Evolutionary conservation across 495 filamentous ascomycete genomes (phyloP), one percentile per base, ranked within the genome.

Genomic region (Barbatosphaeria neglecta): DNA sequence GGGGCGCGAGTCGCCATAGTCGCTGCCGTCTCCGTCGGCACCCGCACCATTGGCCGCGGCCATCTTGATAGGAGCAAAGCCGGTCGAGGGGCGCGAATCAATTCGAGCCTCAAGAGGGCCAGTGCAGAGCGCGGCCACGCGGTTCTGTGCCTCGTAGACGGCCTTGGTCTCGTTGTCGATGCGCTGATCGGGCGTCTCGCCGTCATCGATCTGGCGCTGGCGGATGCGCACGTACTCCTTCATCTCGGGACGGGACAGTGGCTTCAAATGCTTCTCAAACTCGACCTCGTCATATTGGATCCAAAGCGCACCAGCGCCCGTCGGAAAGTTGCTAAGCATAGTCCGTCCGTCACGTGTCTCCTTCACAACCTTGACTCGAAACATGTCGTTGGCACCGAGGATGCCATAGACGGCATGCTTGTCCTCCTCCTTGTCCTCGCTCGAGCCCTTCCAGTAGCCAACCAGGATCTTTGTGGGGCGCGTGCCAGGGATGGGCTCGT

Each of bases 191-290:
- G 61, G 49, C 9, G 48, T 50, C 55, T 77, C 74, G 27, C 68
- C 64, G 4, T 59, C 45, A 41, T 72, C 70, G 6, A 75, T 51
- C 49, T 76, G 72, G 16, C 51, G 53, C 47, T 74, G 70, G 16
- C 74, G 70, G 17, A 76, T 56, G 1, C 73, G 65, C 42, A 65
- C 64, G 52, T 76, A 78, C 50, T 78, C 73, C 54, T 75, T 78
- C 39, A 78, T 55, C 48, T 78, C 71, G 7, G 67, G 59, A 3
- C 74, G 54, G 6, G 52, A 56, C 2, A 76, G 57, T 1, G 54
- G 27, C n/a, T 53, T 51, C 6, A 78, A 58, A 22, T 76, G 72
- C 3, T 60, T 57, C 10, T 75, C 57, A 24, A 76, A 68, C 19
- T 64, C 64, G 23, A 73, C 67, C 15, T 76, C 69, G n/a, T 78